Evolutionary conservation across 805 yeast species (phyloP).

Genomic region (Kluyveromyces dobzhanskii): DNA sequence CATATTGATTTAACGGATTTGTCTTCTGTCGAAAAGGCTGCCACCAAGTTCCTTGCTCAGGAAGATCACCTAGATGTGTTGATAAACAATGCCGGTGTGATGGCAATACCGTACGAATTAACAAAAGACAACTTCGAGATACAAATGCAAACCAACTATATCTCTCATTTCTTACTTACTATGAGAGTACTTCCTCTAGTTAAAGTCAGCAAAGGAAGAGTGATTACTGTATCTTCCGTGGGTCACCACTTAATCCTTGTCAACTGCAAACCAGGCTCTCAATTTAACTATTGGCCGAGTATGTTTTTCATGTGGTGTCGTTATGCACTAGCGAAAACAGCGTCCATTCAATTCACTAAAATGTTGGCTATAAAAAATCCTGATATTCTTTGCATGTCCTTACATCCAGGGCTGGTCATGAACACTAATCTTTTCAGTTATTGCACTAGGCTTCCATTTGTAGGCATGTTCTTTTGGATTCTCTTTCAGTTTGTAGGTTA

Average conservation of each 20-base stretch:
- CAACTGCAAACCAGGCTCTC: constrained; percentile 37
- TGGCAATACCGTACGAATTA: constrained; percentile 60
- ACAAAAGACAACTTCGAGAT: constrained; percentile 70
- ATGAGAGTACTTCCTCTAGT: constrained; percentile 48
- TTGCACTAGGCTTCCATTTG: constrained; percentile 68
- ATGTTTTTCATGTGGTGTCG: constrained; percentile 68
- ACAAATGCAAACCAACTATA: constrained; percentile 70
- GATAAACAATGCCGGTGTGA: constrained; percentile 72
- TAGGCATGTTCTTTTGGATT: constrained; percentile 71
- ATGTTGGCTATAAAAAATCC: constrained; percentile 61
- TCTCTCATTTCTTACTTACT: constrained; percentile 67
- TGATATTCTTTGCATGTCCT: constrained; percentile 50
- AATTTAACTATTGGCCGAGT: constrained; percentile 53
- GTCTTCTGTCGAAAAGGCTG: constrained; percentile 41
- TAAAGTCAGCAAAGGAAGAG: constrained; percentile 36
- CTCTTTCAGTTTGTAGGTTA: constrained; percentile 61
- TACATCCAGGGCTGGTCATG: constrained; percentile 86
- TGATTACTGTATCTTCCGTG: constrained; percentile 56
- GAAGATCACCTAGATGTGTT: constrained; percentile 52
- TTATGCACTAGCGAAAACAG: constrained; percentile 69
- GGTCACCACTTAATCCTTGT: constrained; percentile 49
- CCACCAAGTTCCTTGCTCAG: constrained; percentile 33
- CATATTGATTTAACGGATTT: constrained; percentile 49
- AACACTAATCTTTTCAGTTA: constrained; percentile 66
- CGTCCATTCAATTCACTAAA: constrained; percentile 66